phyloP scores from a whole-genome alignment of 2,329 filamentous ascomycete species.

The Epichloe typhina region DNA sequence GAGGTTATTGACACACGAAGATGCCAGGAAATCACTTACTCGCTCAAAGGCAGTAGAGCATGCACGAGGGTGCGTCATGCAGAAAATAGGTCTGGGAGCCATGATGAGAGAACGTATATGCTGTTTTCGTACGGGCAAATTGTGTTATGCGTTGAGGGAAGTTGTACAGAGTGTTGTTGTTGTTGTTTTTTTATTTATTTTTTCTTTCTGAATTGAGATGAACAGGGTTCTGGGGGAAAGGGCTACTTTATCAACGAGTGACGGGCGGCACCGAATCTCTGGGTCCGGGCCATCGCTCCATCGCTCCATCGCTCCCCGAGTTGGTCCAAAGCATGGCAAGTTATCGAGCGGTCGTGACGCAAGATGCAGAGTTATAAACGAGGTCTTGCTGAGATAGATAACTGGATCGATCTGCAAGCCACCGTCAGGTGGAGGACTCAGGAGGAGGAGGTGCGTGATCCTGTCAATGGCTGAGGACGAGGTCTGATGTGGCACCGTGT shows the following conservation, averaged over 20 bases:
- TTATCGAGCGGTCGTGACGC: neutral
- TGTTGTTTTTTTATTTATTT: no score
- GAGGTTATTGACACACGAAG: neutral
- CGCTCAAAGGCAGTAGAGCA: constrained; percentile 96
- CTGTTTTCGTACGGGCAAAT: neutral
- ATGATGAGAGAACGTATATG: neutral
- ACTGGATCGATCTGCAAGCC: constrained; percentile 5
- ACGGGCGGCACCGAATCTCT: neutral
- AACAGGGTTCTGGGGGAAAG: neutral
- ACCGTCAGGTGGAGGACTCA: neutral
- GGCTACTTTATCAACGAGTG: neutral
- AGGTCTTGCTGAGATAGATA: neutral
- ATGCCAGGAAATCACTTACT: constrained; percentile 35
- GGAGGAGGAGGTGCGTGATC: neutral
- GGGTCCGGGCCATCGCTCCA: neutral
- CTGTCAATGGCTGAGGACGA: neutral
- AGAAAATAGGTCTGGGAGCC: constrained; percentile 52
- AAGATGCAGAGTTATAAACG: neutral
- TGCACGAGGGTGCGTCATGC: constrained; percentile 84
- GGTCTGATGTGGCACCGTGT: neutral
- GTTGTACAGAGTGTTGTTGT: no score
- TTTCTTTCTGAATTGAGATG: no score
- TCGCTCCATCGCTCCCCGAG: neutral
- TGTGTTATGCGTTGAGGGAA: neutral
- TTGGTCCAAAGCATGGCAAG: neutral